A percentile compares a stretch with the other conserved stretches of the same genome.
Conservation (phyloP, 257 asterid genomes). For the Plantago ovata region DNA sequence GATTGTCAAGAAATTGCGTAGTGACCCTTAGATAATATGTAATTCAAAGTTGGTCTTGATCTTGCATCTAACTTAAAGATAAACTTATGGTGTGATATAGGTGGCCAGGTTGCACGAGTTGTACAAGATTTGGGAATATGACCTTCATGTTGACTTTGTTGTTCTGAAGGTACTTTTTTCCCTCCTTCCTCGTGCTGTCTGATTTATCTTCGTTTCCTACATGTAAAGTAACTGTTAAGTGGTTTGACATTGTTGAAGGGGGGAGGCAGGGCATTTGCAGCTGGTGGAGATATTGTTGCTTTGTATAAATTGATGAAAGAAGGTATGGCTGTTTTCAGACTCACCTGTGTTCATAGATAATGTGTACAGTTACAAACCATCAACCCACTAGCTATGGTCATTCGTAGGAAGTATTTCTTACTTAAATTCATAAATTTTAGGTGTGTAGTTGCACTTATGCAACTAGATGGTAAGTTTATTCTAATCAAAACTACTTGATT, state of each 20-base stretch:
- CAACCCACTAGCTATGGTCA: too few relatives aligned
- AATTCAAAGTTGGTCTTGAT: too few relatives aligned
- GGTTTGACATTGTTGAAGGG: slow-evolving; percentile 63
- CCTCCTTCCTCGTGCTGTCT: background rate
- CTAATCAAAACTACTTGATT: too few relatives aligned
- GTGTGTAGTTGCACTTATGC: background rate
- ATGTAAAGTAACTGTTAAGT: slow-evolving; percentile 22
- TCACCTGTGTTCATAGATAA: too few relatives aligned
- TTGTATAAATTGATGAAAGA: slow-evolving; percentile 46
- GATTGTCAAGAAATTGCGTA: too few relatives aligned
- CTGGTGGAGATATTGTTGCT: slow-evolving; percentile 91
- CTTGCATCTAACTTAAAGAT: too few relatives aligned
- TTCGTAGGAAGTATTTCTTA: slow-evolving; percentile 2
- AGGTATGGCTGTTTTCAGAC: slow-evolving; percentile 47
- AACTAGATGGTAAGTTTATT: too few relatives aligned
- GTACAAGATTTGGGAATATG: slow-evolving; percentile 88
- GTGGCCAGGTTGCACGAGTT: slow-evolving; percentile 63
- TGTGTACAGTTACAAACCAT: too few relatives aligned
- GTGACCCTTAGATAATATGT: too few relatives aligned
- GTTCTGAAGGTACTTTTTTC: slow-evolving; percentile 58
- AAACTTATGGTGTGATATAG: slow-evolving; percentile 32
- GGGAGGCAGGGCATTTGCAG: slow-evolving; percentile 81
- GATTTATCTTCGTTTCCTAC: slow-evolving; percentile 12
- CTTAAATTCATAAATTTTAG: background rate
- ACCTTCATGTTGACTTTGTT: slow-evolving; percentile 63